Evolutionary conservation across 495 filamentous ascomycete species (phyloP), one percentile per base, ranked within the genome.

Genomic region (Pseudoneurospora amorphoporcata): DNA sequence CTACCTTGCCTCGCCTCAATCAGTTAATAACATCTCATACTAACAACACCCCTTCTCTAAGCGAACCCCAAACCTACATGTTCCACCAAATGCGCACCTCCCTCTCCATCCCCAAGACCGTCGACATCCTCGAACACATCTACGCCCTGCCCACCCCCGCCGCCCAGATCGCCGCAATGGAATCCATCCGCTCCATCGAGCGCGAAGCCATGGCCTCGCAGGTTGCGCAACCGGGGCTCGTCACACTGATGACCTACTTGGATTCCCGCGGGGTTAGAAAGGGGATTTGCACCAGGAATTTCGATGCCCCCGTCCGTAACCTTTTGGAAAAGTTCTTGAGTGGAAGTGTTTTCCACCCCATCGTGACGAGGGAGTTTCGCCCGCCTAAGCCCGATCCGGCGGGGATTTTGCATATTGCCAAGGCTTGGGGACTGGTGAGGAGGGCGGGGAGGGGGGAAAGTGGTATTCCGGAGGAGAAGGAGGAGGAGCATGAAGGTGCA

Each of bases 21-120:
- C 23, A 23, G 23, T 23, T 23, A 1, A 23, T 23, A 23, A 23
- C 23, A n/a, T 23, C 32, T 12, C 42, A 58, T 5, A 17, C 45
- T 70, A 42, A 71, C 72, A 0, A 1, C 68, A n/a, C 17, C 37
- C 9, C 17, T 23, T 23, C 7, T 38, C 19, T n/a, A 73, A 94
- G 94, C 79, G 84, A 92, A 65, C 95, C 94, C 0, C 95, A 98
- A 84, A 94, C 90, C 76, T 93, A 96, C 86, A 98, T 99, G 95
- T 98, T 97, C 86, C 74, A 78, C 2, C 84, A 92, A 74, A 97
- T 97, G 93, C 91, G 94, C 84, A 82, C 83, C 32, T 85, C 79
- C 37, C 79, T 87, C n/a, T 83, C 82, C 68, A 97, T 98, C 74
- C 78, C 88, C 73, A 90, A 89, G 77, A 75, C 82, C 41, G 80